Conservation (phyloP, 2,329 filamentous ascomycete species). For the Diaporthe citriasiana region DNA sequence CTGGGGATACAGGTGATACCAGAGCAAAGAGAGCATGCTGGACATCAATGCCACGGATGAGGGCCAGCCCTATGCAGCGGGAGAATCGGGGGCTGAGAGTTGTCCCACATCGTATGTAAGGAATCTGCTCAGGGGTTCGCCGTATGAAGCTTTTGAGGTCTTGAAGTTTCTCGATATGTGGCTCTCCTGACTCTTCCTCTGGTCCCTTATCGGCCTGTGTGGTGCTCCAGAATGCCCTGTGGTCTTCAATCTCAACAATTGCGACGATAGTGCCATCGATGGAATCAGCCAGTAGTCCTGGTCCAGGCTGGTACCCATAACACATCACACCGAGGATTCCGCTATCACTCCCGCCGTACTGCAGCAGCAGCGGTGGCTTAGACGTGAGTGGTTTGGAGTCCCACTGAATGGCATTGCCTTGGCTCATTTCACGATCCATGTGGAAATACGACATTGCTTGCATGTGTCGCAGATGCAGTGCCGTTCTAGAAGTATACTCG, state of each 20-base stretch:
- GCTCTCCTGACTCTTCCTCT: constrained; percentile 29
- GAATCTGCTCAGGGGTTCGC: constrained; percentile 68
- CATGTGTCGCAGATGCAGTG: constrained; percentile 78
- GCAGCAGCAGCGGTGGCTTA: constrained; percentile 72
- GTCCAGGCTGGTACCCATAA: constrained; percentile 74
- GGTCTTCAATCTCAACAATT: constrained; percentile 72
- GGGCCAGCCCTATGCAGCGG: constrained; percentile 72
- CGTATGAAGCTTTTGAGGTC: constrained; percentile 49
- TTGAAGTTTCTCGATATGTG: not conserved
- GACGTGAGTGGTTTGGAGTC: constrained; percentile 68
- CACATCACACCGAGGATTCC: constrained; percentile 77
- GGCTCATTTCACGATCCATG: constrained; percentile 46
- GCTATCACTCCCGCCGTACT: constrained; percentile 64
- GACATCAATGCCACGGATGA: constrained; percentile 79
- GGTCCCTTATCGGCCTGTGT: no score
- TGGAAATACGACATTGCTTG: constrained; percentile 88
- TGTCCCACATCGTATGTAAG: constrained; percentile 70
- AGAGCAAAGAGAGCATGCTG: constrained; percentile 70
- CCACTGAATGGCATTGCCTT: constrained; percentile 57
- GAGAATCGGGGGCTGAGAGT: constrained; percentile 73
- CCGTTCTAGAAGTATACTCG: constrained; percentile 70
- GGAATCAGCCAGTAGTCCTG: constrained; percentile 71
- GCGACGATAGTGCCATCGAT: constrained; percentile 81
- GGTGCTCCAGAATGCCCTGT: constrained; percentile 61
- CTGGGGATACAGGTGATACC: constrained; percentile 69